Conservation (phyloP, 495 filamentous ascomycete species). For the Tuber melanosporum region DNA sequence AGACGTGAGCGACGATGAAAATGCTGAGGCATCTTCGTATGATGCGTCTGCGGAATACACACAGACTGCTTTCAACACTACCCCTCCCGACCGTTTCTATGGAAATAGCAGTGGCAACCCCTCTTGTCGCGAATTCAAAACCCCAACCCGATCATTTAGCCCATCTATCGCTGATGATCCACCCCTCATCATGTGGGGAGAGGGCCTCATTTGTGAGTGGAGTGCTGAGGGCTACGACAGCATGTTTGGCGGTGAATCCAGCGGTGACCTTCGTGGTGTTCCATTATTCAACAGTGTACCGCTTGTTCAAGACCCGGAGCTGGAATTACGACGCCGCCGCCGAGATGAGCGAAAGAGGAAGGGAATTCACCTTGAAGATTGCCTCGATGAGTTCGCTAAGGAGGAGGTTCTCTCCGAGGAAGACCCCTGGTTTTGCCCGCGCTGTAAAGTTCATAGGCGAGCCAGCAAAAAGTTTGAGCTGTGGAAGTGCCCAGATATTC, state of each 20-base stretch:
- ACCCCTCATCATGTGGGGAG: constrained; percentile 66
- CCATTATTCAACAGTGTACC: constrained; percentile 50
- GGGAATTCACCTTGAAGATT: constrained; percentile 81
- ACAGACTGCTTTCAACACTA: constrained; percentile 14
- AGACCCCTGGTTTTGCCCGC: constrained; percentile 93
- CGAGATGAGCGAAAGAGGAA: constrained; percentile 58
- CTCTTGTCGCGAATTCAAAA: constrained; percentile 31
- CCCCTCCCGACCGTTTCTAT: constrained; percentile 25
- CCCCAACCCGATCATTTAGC: constrained; percentile 26
- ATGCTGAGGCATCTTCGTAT: not conserved
- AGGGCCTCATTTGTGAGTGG: constrained; percentile 85
- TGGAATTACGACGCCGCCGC: constrained; percentile 55
- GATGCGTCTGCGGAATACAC: constrained; percentile 19
- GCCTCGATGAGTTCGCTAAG: constrained; percentile 87
- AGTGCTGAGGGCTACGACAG: constrained; percentile 56
- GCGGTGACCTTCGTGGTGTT: constrained; percentile 48
- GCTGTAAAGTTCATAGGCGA: constrained; percentile 85
- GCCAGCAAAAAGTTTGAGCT: constrained; percentile 95
- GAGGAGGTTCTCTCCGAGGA: constrained; percentile 86
- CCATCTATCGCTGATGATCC: constrained; percentile 46
- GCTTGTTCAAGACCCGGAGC: constrained; percentile 57
- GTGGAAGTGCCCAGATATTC: constrained; percentile 91
- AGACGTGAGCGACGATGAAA: constrained; percentile 44
- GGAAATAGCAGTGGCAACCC: constrained; percentile 29
- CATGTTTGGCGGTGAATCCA: constrained; percentile 57